Percentiles rank a stretch among this genome's conserved stretches.
These are phyloP conservation scores for Malassezia obtusa DNA, from an alignment of 1,284 basidiomycete species.

Conservation along the genomic window DNA sequence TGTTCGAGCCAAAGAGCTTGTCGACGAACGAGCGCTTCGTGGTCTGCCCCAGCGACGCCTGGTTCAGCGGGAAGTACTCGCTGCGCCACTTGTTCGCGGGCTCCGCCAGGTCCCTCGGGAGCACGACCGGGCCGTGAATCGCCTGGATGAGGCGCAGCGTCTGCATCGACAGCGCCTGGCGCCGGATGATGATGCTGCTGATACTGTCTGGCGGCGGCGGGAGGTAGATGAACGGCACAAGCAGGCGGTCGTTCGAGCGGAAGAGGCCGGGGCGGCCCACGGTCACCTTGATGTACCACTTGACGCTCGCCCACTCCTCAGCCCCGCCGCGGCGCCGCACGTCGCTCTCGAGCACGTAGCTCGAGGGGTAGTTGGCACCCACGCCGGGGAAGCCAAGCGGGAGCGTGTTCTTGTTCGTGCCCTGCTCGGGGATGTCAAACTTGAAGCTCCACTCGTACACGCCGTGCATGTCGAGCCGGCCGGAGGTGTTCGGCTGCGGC, in stretches of 20 bases:
- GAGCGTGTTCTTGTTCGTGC: slow-evolving; percentile 1
- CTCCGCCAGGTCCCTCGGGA: slow-evolving; percentile 12
- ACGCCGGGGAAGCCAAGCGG: slow-evolving; percentile 15
- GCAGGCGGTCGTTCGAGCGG: slow-evolving; percentile 30
- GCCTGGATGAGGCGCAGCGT: slow-evolving; percentile 16
- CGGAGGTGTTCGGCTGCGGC: not conserved
- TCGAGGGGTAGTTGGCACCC: slow-evolving; percentile 15
- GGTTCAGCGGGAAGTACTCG: slow-evolving; percentile 1
- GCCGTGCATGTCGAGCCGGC: slow-evolving; percentile 11
- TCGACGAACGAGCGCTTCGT: slow-evolving; percentile 11
- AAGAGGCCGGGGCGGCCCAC: slow-evolving; percentile 33
- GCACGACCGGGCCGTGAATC: not conserved
- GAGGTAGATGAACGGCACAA: slow-evolving; percentile 38
- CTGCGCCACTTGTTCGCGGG: slow-evolving; percentile 9
- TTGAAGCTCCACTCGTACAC: slow-evolving; percentile 23
- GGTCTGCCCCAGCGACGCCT: slow-evolving; percentile 1
- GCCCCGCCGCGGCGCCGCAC: slow-evolving; percentile 6
- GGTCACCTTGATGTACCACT: slow-evolving; percentile 39
- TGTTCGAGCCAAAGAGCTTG: slow-evolving; percentile 10
- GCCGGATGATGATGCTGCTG: slow-evolving; percentile 15
- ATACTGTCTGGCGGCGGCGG: slow-evolving; percentile 26
- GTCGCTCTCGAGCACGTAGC: slow-evolving; percentile 17
- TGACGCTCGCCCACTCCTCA: slow-evolving; percentile 33
- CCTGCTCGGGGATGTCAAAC: slow-evolving; percentile 23
- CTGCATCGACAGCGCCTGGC: slow-evolving; percentile 20